Evolutionary conservation across 2,329 filamentous ascomycete genomes (phyloP).

Genomic region (Mycosphaerella sp.): DNA sequence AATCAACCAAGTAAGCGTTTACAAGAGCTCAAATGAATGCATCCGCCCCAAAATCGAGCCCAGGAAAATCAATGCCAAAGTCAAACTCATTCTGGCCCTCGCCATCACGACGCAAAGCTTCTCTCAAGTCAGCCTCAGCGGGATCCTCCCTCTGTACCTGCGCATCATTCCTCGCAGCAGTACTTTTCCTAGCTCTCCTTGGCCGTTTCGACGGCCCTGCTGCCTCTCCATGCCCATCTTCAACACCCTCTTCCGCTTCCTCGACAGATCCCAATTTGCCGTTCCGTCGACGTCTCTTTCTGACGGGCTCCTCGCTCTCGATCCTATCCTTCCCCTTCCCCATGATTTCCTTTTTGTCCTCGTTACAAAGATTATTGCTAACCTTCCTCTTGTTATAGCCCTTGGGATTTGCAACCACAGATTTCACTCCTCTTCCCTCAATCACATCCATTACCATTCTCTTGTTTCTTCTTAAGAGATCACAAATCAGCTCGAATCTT

Average conservation of each 20-base stretch:
- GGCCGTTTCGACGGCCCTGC: neutral
- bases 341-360: conserved; percentile 21
- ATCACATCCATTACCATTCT: conserved; percentile 23
- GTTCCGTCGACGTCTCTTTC: neutral
- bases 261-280: neutral
- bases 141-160: neutral
- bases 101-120: neutral
- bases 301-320: neutral
- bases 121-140: neutral
- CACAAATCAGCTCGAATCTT: conserved; percentile 12
- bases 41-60: neutral
- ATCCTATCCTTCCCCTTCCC: conserved; percentile 17
- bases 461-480: conserved; percentile 13
- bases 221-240: too few relatives aligned
- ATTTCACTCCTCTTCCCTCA: conserved; percentile 21
- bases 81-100: neutral
- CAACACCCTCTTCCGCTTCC: neutral
- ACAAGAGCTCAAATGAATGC: neutral
- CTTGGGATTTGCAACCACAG: conserved; percentile 19
- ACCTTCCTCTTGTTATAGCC: conserved; percentile 18
- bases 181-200: neutral
- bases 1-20: neutral
- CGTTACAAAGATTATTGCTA: conserved; percentile 21
- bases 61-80: neutral
- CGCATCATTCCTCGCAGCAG: neutral